Evolutionary conservation across 768 basidiomycete species (phyloP), one percentile per base, ranked within the genome.

Genomic region (Termitomyces sp.): DNA sequence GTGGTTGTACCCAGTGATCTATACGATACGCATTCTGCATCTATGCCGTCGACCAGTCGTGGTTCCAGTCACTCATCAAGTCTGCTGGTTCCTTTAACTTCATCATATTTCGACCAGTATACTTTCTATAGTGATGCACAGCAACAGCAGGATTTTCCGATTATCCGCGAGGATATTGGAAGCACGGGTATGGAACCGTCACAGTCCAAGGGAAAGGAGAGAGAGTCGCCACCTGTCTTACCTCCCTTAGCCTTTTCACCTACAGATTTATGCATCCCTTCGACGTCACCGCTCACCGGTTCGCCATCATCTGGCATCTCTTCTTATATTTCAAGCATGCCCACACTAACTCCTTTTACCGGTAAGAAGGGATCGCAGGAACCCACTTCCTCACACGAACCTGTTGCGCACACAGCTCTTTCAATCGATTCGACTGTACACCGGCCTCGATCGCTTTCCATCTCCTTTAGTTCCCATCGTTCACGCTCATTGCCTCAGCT

Each of bases 231-330:
- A 47, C 84, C 88, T 58, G 75, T 76, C 67, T 77, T 89, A 59
- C 86, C 88, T 58, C 86, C 88, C 60, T 75, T 89, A 58, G 72
- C 78, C 33, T 84, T 91, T 65, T 75, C 81, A 52, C 75, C 81
- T 32, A 73, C 86, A 38, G 75, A 77, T 56, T 75, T 88, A 60
- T 72, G 70, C 53, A 81, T 64, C 28, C 66, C 75, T 51, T 67
- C 74, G 47, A 69, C 68, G 60, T 76, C 76, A 72, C 70, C 75
- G 33, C 72, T 74, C 26, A 63, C 72, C 22, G 47, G 59, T 47
- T 38, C 57, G n/a, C 72, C 72, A 12, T 65, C 68, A 20, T 64
- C 75, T 13, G 75, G 75, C 8, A 75, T 73, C 52, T 81, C 77
- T 22, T 75, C 76, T 40, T 72, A 70, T 64, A 61, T 70, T 57